phyloP scores from a whole-genome alignment of 306 rosid species.

The Dryas octopetala region DNA sequence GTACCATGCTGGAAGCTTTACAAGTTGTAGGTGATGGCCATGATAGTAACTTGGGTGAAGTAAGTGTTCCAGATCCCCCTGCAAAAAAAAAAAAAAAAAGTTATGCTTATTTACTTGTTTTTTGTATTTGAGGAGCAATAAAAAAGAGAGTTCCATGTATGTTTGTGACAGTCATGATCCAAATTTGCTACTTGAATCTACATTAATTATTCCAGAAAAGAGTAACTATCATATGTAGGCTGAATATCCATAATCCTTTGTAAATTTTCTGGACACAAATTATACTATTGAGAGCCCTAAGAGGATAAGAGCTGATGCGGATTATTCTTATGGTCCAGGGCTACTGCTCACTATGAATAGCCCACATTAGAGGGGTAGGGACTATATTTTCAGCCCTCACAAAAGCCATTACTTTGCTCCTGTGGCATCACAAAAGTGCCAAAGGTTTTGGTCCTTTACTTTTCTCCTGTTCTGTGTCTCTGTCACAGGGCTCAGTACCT shows the following conservation, averaged over 20 bases:
- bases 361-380: not conserved
- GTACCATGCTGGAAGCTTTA: conserved; percentile 93
- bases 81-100: not conserved
- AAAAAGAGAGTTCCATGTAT: not conserved
- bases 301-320: conserved; percentile 2
- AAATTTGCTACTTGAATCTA: not conserved
- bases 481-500: not conserved
- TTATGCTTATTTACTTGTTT: conserved; percentile 11
- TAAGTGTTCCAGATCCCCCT: conserved; percentile 34
- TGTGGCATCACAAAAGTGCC: not conserved
- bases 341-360: not conserved
- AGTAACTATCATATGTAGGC: not conserved
- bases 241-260: not conserved
- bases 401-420: not conserved
- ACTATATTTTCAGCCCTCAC: not conserved
- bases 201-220: not conserved
- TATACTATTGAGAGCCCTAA: not conserved
- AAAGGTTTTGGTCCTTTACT: not conserved
- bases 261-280: not conserved
- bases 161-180: not conserved
- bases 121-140: conserved; percentile 9
- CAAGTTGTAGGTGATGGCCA: conserved; percentile 81
- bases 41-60: conserved; percentile 62
- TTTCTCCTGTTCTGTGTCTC: not conserved
- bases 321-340: conserved; percentile 5